Evolutionary conservation across 2,329 filamentous ascomycete genomes (phyloP), one percentile per base, ranked within the genome.

Genomic region (Cytospora schulzeri): DNA sequence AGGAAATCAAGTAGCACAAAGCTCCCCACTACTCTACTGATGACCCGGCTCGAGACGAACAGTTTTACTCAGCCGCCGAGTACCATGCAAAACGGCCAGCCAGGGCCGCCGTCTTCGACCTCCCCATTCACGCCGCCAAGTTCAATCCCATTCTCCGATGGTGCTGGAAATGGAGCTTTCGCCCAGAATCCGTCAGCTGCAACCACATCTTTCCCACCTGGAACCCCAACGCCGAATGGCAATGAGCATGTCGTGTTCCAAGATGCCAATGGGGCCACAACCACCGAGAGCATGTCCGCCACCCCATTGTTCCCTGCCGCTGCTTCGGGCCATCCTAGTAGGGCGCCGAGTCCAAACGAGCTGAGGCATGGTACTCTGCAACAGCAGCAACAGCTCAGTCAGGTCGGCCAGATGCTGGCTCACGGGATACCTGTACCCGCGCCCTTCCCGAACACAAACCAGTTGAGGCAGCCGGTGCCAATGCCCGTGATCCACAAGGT

Each of bases 1-100:
- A 85, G 93, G 68, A 97, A 96, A 76, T 88, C 89, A 7, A 93
- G 89, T 73, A 83, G 83, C 50, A 85, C 86, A 38, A 91, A 91
- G 74, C 79, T 96, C 17, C 91, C 92, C 0, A 87, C 85, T 22
- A 88, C 86, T 19, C 77, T 96, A 70, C 85, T 89, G 9, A 96
- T 97, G 93, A 96, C 93, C 2, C 87, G 87, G 62, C 80, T 95
- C 41, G 91, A 95, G 69, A 88, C 86, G 2, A 79, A 76, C 57
- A 53, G 38, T 31, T 63, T 60, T n/a, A 35, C 63, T 24, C 60
- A 60, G 22, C 81, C 73, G 69, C 76, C 76, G 66, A 77, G 73
- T 62, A 69, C 67, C 68, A 74, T 72, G 67, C 79, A 75, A 67
- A 76, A 68, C 73, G 63, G 65, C 75, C 71, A 17, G 71, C 70